Percentiles rank a stretch among this genome's conserved stretches.
These are phyloP conservation scores for Suillus cothurnatus DNA, from an alignment of 768 basidiomycete genomes.

Conservation along the genomic window DNA sequence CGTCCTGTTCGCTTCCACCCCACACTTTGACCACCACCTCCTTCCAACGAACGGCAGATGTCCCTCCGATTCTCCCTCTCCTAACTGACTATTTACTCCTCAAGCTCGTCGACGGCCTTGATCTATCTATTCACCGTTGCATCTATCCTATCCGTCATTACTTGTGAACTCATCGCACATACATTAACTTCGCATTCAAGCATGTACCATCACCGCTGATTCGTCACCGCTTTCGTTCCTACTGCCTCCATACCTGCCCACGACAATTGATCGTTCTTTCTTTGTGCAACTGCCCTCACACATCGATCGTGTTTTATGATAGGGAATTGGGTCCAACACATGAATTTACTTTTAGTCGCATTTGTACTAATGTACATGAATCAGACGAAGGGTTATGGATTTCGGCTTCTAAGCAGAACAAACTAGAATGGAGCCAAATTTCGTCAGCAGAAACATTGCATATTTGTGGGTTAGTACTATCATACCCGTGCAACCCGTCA, in stretches of 20 bases:
- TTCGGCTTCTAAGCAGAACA: too few species aligned
- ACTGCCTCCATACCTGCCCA: not conserved
- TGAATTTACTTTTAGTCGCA: conserved; percentile 1
- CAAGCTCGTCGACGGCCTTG: conserved; percentile 2
- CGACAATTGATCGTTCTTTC: not conserved
- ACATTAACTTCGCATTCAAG: not conserved
- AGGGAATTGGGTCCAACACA: not conserved
- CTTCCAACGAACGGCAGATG: not conserved
- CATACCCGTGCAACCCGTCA: too few species aligned
- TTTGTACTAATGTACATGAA: conserved; percentile 1
- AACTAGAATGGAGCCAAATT: too few species aligned
- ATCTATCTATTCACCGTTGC: conserved; percentile 4
- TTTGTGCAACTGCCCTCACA: not conserved
- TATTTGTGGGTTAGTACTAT: too few species aligned
- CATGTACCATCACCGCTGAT: not conserved
- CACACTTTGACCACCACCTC: conserved; percentile 6
- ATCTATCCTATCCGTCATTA: conserved; percentile 5
- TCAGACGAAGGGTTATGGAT: not conserved
- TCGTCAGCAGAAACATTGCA: too few species aligned
- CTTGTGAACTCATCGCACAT: conserved; percentile 5
- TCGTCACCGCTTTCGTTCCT: not conserved
- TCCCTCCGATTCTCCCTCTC: not conserved
- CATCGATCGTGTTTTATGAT: not conserved
- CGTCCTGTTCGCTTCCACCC: not conserved
- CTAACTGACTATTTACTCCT: conserved; percentile 9